Evolutionary conservation across 2,329 filamentous ascomycete species (phyloP).

Genomic region (Talaromyces rugulosus): DNA sequence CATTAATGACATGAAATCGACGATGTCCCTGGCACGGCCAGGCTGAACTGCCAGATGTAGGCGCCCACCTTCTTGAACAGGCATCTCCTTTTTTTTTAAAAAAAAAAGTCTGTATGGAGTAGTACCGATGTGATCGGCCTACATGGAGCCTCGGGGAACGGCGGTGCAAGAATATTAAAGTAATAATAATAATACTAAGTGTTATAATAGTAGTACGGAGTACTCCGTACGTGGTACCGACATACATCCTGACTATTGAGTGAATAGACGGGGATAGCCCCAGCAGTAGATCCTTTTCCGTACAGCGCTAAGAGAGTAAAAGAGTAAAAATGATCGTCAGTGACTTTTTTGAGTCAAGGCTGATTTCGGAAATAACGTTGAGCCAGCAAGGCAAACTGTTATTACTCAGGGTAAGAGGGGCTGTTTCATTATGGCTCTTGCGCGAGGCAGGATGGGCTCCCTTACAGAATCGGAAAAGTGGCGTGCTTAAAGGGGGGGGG

Average conservation of each 20-base stretch:
- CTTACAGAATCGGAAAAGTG: conserved; percentile 6
- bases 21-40: no score
- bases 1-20: background rate
- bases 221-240: background rate
- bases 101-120: background rate
- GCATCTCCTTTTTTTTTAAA: no score
- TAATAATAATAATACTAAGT: background rate
- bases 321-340: background rate
- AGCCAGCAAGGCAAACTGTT: background rate
- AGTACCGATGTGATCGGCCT: background rate
- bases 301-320: background rate
- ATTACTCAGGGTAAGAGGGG: background rate
- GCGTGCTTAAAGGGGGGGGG: background rate
- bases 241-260: background rate
- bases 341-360: background rate
- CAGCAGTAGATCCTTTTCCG: background rate
- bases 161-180: background rate
- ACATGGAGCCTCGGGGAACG: background rate
- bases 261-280: background rate
- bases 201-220: background rate
- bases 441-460: background rate
- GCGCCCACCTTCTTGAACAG: no score
- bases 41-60: no score
- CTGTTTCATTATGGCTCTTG: background rate
- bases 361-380: background rate